These are phyloP conservation scores for Phytophthora boehmeriae DNA, from an alignment of 352 stramenopile genomes.

Conservation along the genomic window DNA sequence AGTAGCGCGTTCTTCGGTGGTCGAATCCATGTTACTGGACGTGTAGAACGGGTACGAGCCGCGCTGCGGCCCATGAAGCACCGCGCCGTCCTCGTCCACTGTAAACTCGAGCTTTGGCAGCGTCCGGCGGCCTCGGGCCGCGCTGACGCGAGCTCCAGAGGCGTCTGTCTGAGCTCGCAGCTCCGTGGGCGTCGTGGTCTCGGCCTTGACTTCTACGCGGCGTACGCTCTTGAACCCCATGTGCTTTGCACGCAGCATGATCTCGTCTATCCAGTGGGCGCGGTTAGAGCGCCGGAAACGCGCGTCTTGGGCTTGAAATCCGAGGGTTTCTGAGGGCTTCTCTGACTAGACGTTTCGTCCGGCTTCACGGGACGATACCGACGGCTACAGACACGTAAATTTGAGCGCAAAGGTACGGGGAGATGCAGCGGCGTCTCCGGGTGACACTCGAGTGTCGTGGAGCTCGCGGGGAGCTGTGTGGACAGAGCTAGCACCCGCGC, in stretches of 20 bases:
- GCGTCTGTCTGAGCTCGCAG: slow-evolving; percentile 76
- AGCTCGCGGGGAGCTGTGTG: neutral
- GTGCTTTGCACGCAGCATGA: slow-evolving; percentile 77
- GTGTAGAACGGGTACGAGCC: slow-evolving; percentile 46
- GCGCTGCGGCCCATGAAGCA: slow-evolving; percentile 77
- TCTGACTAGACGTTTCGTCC: neutral
- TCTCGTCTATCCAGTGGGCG: neutral
- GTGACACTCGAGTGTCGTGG: neutral
- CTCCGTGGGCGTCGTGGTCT: slow-evolving; percentile 84
- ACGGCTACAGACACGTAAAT: slow-evolving; percentile 12
- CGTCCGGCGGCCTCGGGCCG: slow-evolving; percentile 64
- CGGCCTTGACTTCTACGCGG: slow-evolving; percentile 85
- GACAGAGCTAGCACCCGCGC: slow-evolving; percentile 18
- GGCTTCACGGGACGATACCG: slow-evolving; percentile 11
- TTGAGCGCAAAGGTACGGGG: neutral
- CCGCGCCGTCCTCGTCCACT: slow-evolving; percentile 80
- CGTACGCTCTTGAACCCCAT: slow-evolving; percentile 85
- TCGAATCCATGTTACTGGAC: slow-evolving; percentile 12
- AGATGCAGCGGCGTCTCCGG: slow-evolving; percentile 7
- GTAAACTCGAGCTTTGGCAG: slow-evolving; percentile 87
- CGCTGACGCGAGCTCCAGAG: slow-evolving; percentile 60
- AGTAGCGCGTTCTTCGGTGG: slow-evolving; percentile 2
- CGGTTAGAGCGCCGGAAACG: neutral
- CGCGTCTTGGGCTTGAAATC: neutral
- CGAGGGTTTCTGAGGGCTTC: neutral